phyloP scores from a whole-genome alignment of 106 monocot genomes.

The Dendrobium nobile region DNA sequence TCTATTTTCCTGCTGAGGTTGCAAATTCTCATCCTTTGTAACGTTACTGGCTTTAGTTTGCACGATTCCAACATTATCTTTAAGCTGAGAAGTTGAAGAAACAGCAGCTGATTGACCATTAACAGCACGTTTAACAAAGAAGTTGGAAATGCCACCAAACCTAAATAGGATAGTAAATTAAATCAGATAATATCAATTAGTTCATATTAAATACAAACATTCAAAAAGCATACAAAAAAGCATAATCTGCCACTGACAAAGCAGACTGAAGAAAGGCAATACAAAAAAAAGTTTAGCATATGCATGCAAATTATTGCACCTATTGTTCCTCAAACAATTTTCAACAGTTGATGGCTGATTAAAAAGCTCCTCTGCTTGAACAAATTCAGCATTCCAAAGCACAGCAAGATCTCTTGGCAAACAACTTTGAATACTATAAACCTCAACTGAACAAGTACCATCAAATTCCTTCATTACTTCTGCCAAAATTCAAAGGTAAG shows the following conservation, averaged over 20 bases:
- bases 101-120: constrained; percentile 29
- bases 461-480: constrained; percentile 58
- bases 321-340: constrained; percentile 92
- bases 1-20: constrained; percentile 17
- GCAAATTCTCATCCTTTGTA: constrained; percentile 19
- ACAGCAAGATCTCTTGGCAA: constrained; percentile 81
- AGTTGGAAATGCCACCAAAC: constrained; percentile 79
- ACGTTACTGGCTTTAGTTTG: constrained; percentile 22
- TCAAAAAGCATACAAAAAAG: constrained; percentile 3
- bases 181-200: not conserved
- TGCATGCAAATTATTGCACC: constrained; percentile 21
- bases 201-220: not conserved
- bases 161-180: constrained; percentile 24
- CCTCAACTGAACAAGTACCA: constrained; percentile 75
- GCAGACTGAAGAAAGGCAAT: not conserved
- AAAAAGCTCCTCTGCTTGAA: constrained; percentile 88
- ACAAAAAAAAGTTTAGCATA: not conserved
- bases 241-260: not conserved
- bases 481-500: constrained; percentile 21
- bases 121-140: constrained; percentile 56
- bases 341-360: constrained; percentile 47
- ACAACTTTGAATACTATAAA: constrained; percentile 88
- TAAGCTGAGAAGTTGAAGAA: constrained; percentile 14
- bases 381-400: constrained; percentile 91
- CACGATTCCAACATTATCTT: constrained; percentile 13